Percentiles rank a stretch among this genome's conserved stretches.
These are phyloP conservation scores for Calocybe cyanea DNA, from an alignment of 768 basidiomycete species.

Conservation along the genomic window DNA sequence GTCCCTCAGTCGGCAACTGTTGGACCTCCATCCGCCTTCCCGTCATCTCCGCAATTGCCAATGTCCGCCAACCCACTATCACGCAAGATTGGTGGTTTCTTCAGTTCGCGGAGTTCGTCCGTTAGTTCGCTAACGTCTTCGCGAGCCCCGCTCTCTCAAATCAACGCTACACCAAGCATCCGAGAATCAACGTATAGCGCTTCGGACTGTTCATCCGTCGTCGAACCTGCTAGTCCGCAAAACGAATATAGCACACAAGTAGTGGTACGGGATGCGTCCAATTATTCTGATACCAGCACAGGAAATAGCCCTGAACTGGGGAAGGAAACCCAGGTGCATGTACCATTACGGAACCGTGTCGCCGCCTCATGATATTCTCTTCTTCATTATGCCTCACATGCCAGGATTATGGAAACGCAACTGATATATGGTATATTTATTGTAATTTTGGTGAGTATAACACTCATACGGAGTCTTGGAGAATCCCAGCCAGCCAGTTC, in stretches of 20 bases:
- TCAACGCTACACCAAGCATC: constrained; percentile 25
- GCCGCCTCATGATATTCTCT: constrained; percentile 1
- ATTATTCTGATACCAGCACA: constrained; percentile 21
- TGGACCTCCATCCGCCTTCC: constrained; percentile 24
- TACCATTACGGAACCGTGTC: neutral
- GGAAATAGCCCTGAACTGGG: constrained; percentile 12
- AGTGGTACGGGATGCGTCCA: constrained; percentile 27
- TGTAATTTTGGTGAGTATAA: too few species aligned
- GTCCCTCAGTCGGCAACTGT: constrained; percentile 24
- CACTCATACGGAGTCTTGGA: neutral
- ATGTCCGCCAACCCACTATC: constrained; percentile 43
- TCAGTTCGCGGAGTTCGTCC: constrained; percentile 43
- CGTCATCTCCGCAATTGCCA: constrained; percentile 25
- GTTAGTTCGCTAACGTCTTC: constrained; percentile 18
- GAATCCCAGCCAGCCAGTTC: constrained; percentile 4
- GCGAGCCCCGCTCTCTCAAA: constrained; percentile 27
- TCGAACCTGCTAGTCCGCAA: constrained; percentile 57
- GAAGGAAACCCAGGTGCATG: constrained; percentile 14
- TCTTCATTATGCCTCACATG: neutral
- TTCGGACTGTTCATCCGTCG: constrained; percentile 57
- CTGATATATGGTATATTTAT: too few species aligned
- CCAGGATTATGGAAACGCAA: constrained; percentile 5
- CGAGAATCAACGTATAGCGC: constrained; percentile 46
- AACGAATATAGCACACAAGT: constrained; percentile 30
- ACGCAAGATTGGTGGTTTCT: constrained; percentile 70